Base-by-base conservation (phyloP, 192 early-diverging fungal species). In the Mortierella alpina region DNA sequence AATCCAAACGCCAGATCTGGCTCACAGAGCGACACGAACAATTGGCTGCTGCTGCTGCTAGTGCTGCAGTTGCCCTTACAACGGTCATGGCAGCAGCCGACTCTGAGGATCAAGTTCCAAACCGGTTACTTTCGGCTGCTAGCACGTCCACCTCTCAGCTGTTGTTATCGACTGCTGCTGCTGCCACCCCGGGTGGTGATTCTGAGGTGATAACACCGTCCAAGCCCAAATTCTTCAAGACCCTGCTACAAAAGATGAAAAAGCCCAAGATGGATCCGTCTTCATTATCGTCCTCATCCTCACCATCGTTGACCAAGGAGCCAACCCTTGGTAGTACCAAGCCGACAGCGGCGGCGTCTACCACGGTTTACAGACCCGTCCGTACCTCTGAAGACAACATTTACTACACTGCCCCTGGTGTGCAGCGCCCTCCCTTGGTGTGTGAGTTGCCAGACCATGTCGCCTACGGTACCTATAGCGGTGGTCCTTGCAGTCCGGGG, bases 301-400 rank as follows among this genome's bases (percentile, higher is more conserved):
- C 45, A 63, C 7, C 45, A 20, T 44, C 11, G 46, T 48, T 23
- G 9, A 1, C 17, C 40, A 4, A 20, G 0, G 9, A 20, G 13
- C 59, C 45, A 14, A 62, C 17, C 17, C 59, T 9, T 12, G 31
- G 31, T 31, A 31, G 31, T 31, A 31, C 31, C 31, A 31, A 31
- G 31, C 31, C 14, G n/a, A 62, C 60, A n/a, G 44, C 46, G 10
- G 5, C 6, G 31, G 31, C 31, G 31, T 2, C 31, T 2, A 31
- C 31, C 1, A 3, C 31, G 31, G 31, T 3, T 31, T 54, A 56
- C 6, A 46, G 40, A 57, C 66, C 53, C 41, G 41, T 41, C 5
- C 58, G 73, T 18, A 55, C 59, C 7, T 59, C 73, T 4, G 65
- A 52, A 9, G 73, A 75, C 18, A 59, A 75, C 42, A 75, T 75